phyloP scores from a whole-genome alignment of 208 protist species.

The Leishmania guyanensis region DNA sequence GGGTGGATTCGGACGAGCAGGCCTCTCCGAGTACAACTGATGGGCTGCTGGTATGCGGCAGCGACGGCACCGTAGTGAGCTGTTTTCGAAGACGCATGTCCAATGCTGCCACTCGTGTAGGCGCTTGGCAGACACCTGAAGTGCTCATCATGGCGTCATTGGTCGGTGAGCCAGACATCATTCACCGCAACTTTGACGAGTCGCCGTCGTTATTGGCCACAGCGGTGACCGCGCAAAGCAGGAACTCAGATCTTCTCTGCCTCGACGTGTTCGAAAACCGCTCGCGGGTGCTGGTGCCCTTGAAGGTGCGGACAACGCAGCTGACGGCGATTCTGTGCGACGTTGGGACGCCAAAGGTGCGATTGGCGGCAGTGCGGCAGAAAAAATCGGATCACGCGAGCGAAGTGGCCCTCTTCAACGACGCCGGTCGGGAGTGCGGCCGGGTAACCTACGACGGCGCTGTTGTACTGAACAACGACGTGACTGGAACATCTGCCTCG shows the following conservation, averaged over 20 bases:
- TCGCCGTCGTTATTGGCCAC: constrained; percentile 2
- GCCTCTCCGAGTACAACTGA: not conserved
- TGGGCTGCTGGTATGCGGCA: constrained; percentile 18
- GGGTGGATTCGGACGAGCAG: too few relatives aligned
- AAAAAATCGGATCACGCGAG: not conserved
- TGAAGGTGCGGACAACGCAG: constrained; percentile 1
- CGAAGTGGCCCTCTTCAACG: constrained; percentile 24
- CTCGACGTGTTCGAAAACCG: constrained; percentile 8
- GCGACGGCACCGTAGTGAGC: constrained; percentile 17
- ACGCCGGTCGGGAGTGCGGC: constrained; percentile 16
- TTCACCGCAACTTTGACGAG: constrained; percentile 14
- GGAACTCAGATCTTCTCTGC: constrained; percentile 18
- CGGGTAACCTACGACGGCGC: constrained; percentile 23
- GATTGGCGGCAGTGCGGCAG: constrained; percentile 12
- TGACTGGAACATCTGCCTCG: not conserved
- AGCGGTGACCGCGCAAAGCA: constrained; percentile 2
- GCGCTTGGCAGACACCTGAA: constrained; percentile 11
- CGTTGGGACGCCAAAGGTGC: constrained; percentile 18
- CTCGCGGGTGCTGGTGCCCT: constrained; percentile 23
- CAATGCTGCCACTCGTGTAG: not conserved
- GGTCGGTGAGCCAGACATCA: not conserved
- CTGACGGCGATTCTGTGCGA: constrained; percentile 13
- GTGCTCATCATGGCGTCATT: constrained; percentile 1
- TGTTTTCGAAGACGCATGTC: not conserved
- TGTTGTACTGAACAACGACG: not conserved